Evolutionary conservation across 1,284 basidiomycete species (phyloP).

Genomic region (Wallemia hederae): DNA sequence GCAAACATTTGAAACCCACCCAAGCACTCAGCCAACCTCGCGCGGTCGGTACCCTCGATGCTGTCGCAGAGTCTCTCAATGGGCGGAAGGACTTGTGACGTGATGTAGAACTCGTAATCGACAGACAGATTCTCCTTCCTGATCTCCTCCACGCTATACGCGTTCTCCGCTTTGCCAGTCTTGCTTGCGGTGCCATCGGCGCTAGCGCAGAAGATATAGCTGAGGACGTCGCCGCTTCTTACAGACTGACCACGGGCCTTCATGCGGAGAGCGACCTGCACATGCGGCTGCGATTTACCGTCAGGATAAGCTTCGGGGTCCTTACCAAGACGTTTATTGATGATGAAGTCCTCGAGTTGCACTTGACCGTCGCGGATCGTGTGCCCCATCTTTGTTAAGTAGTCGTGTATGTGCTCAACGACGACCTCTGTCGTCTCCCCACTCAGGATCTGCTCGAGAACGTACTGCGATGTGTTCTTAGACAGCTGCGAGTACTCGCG

Average conservation of each 20-base stretch:
- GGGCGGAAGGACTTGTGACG: slow-evolving; percentile 73
- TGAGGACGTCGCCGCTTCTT: slow-evolving; percentile 69
- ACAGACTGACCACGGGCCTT: slow-evolving; percentile 55
- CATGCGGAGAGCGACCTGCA: slow-evolving; percentile 80
- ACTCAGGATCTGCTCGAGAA: slow-evolving; percentile 68
- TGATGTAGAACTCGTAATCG: slow-evolving; percentile 75
- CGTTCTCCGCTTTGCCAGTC: slow-evolving; percentile 59
- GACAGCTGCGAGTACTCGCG: slow-evolving; percentile 79
- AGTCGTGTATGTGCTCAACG: slow-evolving; percentile 75
- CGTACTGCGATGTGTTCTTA: slow-evolving; percentile 73
- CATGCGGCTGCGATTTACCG: slow-evolving; percentile 77
- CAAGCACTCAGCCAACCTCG: slow-evolving; percentile 74
- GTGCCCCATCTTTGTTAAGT: slow-evolving; percentile 41
- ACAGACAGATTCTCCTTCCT: slow-evolving; percentile 30
- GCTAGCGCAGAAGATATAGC: slow-evolving; percentile 73
- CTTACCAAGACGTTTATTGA: slow-evolving; percentile 83
- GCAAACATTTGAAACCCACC: slow-evolving; percentile 23
- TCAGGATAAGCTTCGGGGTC: slow-evolving; percentile 90
- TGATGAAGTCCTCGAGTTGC: slow-evolving; percentile 71
- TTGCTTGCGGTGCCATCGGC: slow-evolving; percentile 43
- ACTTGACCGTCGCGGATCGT: slow-evolving; percentile 47
- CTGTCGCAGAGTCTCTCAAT: slow-evolving; percentile 83
- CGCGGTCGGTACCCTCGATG: slow-evolving; percentile 79
- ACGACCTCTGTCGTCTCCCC: slow-evolving; percentile 72
- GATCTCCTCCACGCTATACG: slow-evolving; percentile 79